These are phyloP conservation scores for Eutypa lata DNA, from an alignment of 2,329 filamentous ascomycete genomes.

Conservation along the genomic window DNA sequence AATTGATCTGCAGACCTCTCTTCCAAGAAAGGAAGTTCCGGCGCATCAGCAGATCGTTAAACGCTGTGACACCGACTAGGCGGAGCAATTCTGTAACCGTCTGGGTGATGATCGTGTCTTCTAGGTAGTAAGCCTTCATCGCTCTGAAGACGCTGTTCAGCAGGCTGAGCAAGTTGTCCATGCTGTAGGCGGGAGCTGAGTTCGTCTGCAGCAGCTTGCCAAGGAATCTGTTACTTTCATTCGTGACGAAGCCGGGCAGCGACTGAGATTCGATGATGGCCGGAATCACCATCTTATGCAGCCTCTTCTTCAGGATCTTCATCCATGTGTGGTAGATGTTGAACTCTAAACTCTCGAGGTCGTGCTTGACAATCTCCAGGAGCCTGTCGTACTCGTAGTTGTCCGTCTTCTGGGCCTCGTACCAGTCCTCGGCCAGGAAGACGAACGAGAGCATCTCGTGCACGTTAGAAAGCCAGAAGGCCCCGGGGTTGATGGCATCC, in stretches of 20 bases:
- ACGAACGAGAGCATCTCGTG: slow-evolving; percentile 99
- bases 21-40: slow-evolving; percentile 99
- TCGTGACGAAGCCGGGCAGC: slow-evolving; percentile 95
- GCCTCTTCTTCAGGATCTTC: slow-evolving; percentile 99
- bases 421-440: slow-evolving; percentile 98
- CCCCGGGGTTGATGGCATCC: slow-evolving; percentile 92
- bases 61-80: slow-evolving; percentile 93
- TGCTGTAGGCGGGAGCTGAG: slow-evolving; percentile 93
- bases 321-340: slow-evolving; percentile 99
- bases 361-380: slow-evolving; percentile 98
- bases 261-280: slow-evolving; percentile 99
- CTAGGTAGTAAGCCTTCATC: slow-evolving; percentile 98
- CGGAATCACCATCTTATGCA: slow-evolving; percentile 99
- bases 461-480: slow-evolving; percentile 98
- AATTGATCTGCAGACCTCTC: slow-evolving; percentile 98
- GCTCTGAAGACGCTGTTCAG: slow-evolving; percentile 97
- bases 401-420: slow-evolving; percentile 97
- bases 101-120: slow-evolving; percentile 93
- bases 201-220: slow-evolving; percentile 92
- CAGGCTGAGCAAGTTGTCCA: slow-evolving; percentile 95
- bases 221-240: slow-evolving; percentile 96
- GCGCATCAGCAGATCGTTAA: slow-evolving; percentile 97
- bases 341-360: slow-evolving; percentile 96
- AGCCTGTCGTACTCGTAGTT: slow-evolving; percentile 98
- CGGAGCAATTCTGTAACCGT: slow-evolving; percentile 90